Base-by-base conservation (phyloP, 2,329 filamentous ascomycete genomes). In the Trichoderma asperellum region DNA sequence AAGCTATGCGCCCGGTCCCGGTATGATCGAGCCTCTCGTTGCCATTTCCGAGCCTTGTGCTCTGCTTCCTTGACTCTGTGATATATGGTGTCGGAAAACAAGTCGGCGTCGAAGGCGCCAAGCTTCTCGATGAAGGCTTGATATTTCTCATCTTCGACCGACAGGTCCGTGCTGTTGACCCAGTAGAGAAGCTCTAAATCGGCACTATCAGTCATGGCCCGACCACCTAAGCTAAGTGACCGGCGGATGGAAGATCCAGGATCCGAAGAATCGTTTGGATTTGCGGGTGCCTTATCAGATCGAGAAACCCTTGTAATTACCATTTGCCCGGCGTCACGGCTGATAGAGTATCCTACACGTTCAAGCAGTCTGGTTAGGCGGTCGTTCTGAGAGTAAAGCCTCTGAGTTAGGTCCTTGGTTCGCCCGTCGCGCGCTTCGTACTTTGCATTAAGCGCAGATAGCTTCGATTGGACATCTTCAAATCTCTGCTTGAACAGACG, bases 61-160 rank as follows among this genome's bases (percentile, higher is more conserved):
- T 99, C 96, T 71, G 96, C 91, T 76, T 99, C 96, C 75, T 95
- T 96, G 75, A 97, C 89, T 16, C 96, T 91, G 75, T 95, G 96
- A 72, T 93, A 91, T 32, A 99, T 86, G 0, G 92, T 90, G 70
- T 98, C 95, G 58, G 89, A 88, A 75, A 97, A 97, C 3, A 88
- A 85, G 71, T 97, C 93, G 59, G 95, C 85, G 76, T 97, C 92
- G 76, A 99, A 96, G 34, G 87, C 87, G 21, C 92, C 89, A 21
- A 97, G 82, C 4, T 89, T 89, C 43, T 88, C 84, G 72, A 97
- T 84, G 76, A 93, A 97, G 1, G 89, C 86, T 18, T 88, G 84
- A 76, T 94, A 99, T 73, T 90, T 92, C 57, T 88, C 84, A 5
- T 88, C 85, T 78, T 97, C 94, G 11, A 86, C 83, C 24, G 89